phyloP scores from a whole-genome alignment of 192 early-diverging fungal species.

The Allomyces macrogynus region DNA sequence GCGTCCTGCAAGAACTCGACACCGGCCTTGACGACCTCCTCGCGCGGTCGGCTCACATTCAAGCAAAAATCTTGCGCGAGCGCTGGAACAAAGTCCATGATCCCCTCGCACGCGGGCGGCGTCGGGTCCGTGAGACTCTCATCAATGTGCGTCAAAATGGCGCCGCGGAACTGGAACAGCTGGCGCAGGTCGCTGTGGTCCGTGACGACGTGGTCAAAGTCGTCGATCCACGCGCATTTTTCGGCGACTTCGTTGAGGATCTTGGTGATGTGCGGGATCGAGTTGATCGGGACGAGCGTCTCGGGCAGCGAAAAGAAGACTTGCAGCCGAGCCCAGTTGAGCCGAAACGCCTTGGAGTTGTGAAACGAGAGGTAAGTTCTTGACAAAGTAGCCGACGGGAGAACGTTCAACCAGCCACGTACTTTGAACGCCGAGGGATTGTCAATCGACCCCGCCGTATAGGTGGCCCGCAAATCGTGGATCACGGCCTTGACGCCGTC shows the following conservation, averaged over 20 bases:
- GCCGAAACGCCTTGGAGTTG: background rate
- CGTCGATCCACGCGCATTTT: background rate
- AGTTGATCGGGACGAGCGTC: background rate
- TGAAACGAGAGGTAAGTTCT: no score
- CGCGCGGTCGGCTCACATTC: no score
- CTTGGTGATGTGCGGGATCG: background rate
- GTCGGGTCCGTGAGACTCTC: no score
- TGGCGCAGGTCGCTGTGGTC: background rate
- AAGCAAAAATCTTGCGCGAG: no score
- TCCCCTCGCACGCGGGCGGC: no score
- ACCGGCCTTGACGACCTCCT: no score
- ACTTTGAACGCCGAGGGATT: background rate
- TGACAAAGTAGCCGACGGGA: no score
- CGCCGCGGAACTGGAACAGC: background rate
- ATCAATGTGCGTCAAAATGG: no score
- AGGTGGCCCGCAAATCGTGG: background rate
- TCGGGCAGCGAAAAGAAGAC: background rate
- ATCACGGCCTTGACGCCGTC: background rate
- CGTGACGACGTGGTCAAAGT: background rate
- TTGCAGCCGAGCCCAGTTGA: background rate
- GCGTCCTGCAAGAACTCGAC: no score
- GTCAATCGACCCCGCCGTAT: background rate
- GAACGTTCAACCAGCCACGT: no score
- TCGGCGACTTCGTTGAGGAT: background rate
- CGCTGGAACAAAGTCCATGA: no score